Base-by-base conservation (phyloP, 306 rosid species). In the Hippophae rhamnoides region DNA sequence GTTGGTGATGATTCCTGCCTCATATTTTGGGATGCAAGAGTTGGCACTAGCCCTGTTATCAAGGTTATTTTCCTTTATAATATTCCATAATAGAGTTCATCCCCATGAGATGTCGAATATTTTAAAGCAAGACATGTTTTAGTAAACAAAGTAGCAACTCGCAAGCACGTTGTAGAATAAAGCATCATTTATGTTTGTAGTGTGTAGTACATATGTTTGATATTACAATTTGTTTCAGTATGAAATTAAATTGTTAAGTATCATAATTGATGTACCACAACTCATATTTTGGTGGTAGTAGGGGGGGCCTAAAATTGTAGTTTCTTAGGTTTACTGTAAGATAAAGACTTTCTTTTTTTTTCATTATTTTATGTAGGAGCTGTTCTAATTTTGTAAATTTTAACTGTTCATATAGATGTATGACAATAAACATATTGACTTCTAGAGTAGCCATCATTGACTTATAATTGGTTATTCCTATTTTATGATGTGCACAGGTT, bases 1-100 rank as follows among this genome's bases (percentile, higher is more conserved):
- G 99, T 93, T 62, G 99, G 99, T 54, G 99, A 93, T 54, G 99
- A 93, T 76, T 84, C 99, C 50, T 84, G 99, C 75, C 99, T 93
- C 71, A 84, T 93, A 63, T 76, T 93, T 46, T 93, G 99, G 99
- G 99, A 93, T 84, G 95, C 99, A 40, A 95, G 99, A 58, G 73
- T 77, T 75, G 94, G 97, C 63, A 51, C 83, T 65, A 81, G 79
- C 71, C 99, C 99, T 61, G 94, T 61, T 61, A 83, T 89, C 40
- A 93, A 93, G 99, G 99, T 93, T 48, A 10, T 42, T 44, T 58
- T 45, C 8, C 1, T 11, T 26, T 51, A 14, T 58, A 54, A 9
- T 14, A 11, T 46, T 43, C 27, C 7, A 10, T 18, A n/a, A 6
- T 53, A 42, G 9, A 4, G 48, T 14, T 57, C 23, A 23, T 41